Percentiles rank a stretch among this genome's conserved stretches.
These are phyloP conservation scores for Incumbomyces delicatus DNA, from an alignment of 2,329 filamentous ascomycete genomes.

Conservation along the genomic window DNA sequence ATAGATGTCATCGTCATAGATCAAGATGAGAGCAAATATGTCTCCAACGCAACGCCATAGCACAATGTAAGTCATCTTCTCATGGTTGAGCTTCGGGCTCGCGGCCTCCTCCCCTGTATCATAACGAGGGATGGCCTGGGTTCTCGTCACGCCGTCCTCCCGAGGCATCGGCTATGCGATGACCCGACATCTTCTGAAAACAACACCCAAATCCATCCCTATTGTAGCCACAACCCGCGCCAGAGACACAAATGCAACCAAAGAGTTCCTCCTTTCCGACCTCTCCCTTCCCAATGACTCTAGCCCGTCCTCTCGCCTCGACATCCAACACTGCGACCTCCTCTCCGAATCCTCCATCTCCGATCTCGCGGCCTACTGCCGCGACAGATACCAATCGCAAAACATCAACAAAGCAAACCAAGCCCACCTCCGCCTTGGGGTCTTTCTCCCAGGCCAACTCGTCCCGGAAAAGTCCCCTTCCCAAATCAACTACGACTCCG, in stretches of 20 bases:
- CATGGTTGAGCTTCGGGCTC: too few relatives aligned
- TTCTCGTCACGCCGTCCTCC: conserved; percentile 46
- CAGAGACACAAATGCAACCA: conserved; percentile 27
- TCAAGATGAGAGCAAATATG: too few relatives aligned
- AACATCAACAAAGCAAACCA: conserved; percentile 7
- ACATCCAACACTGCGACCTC: conserved; percentile 28
- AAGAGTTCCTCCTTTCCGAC: conserved; percentile 39
- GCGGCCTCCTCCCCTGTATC: too few relatives aligned
- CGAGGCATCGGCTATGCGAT: conserved; percentile 55
- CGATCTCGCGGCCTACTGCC: conserved; percentile 45
- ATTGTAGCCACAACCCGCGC: conserved; percentile 52
- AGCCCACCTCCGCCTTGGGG: conserved; percentile 55
- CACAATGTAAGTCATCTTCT: too few relatives aligned
- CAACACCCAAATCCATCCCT: conserved; percentile 42
- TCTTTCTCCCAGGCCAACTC: conserved; percentile 62
- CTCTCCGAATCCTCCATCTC: conserved; percentile 48
- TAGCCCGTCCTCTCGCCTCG: conserved; percentile 26
- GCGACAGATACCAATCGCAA: conserved; percentile 36
- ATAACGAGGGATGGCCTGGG: conserved; percentile 19
- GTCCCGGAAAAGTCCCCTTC: conserved; percentile 60
- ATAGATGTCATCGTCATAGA: too few relatives aligned
- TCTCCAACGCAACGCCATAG: too few relatives aligned
- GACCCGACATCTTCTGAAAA: conserved; percentile 47
- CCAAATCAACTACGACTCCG: conserved; percentile 52
- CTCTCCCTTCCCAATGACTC: conserved; percentile 9